Percentiles rank a stretch among this genome's conserved stretches.
Evolutionary conservation across 768 basidiomycete genomes (phyloP).

Genomic region (Kwoniella dejecticola): DNA sequence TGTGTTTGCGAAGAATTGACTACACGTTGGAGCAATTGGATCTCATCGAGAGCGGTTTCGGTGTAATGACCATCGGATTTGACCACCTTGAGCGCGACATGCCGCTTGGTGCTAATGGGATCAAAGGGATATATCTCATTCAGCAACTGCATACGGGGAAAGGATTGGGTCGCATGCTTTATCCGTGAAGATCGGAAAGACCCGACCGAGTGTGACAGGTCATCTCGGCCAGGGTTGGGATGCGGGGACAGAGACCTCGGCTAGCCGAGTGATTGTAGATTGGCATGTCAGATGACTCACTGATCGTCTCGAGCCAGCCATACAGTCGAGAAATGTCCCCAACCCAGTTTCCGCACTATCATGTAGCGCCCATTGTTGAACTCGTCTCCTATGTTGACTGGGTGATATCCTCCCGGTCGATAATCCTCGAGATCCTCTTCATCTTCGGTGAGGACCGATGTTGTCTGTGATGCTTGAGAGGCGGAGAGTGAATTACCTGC

Average conservation of each 20-base stretch:
- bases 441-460: conserved; percentile 54
- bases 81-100: conserved; percentile 98
- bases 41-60: conserved; percentile 97
- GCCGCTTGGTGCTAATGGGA: conserved; percentile 82
- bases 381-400: conserved; percentile 75
- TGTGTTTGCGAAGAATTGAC: conserved; percentile 81
- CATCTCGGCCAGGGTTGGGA: neutral
- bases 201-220: no score
- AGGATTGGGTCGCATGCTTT: neutral
- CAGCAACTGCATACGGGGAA: neutral
- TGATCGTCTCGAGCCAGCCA: conserved; percentile 56
- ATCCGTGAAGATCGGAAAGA: neutral
- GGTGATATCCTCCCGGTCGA: conserved; percentile 63
- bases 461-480: conserved; percentile 36
- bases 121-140: neutral
- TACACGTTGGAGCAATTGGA: conserved; percentile 93
- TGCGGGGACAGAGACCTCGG: neutral
- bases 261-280: neutral
- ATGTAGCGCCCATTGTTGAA: conserved; percentile 84
- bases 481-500: conserved; percentile 32
- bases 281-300: conserved; percentile 42
- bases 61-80: conserved; percentile 97
- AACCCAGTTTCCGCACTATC: conserved; percentile 84
- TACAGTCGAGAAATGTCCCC: conserved; percentile 56
- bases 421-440: conserved; percentile 88